Conservation (phyloP, 768 basidiomycete genomes). For the Amylocystis lapponica region DNA sequence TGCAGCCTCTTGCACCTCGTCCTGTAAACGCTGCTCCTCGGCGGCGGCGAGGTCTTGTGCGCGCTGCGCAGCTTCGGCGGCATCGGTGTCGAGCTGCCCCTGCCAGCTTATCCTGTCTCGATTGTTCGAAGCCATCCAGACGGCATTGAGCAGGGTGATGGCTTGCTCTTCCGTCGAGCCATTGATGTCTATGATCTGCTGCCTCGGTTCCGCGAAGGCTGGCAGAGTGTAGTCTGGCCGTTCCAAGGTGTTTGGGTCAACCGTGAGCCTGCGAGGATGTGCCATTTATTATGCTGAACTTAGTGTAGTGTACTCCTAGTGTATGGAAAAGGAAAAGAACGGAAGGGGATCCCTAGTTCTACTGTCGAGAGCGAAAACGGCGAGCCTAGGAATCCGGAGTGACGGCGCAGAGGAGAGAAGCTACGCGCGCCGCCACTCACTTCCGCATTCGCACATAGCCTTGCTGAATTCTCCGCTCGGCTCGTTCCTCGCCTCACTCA, state of each 20-base stretch:
- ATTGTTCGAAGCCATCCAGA: background rate
- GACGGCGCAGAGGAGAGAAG: background rate
- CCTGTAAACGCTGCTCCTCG: background rate
- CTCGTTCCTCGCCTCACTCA: background rate
- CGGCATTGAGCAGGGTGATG: background rate
- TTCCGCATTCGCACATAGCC: background rate
- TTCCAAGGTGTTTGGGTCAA: slow-evolving; percentile 1
- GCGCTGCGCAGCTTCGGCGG: background rate
- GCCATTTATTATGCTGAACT: background rate
- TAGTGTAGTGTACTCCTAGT: too few species aligned
- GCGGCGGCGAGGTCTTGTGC: background rate
- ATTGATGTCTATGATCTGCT: background rate
- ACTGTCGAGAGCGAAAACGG: too few species aligned
- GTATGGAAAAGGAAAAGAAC: background rate
- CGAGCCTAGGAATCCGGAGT: background rate
- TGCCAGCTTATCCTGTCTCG: background rate
- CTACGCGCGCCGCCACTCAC: background rate
- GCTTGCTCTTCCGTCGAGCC: background rate
- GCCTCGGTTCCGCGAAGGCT: background rate
- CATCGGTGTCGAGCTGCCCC: too few species aligned
- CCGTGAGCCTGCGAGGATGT: background rate
- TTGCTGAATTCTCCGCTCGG: background rate
- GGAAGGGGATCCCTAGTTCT: background rate
- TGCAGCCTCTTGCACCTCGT: background rate
- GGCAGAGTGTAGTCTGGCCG: background rate